Evolutionary conservation across 352 stramenopile species (phyloP).

Genomic region (Phytophthora tentaculata): DNA sequence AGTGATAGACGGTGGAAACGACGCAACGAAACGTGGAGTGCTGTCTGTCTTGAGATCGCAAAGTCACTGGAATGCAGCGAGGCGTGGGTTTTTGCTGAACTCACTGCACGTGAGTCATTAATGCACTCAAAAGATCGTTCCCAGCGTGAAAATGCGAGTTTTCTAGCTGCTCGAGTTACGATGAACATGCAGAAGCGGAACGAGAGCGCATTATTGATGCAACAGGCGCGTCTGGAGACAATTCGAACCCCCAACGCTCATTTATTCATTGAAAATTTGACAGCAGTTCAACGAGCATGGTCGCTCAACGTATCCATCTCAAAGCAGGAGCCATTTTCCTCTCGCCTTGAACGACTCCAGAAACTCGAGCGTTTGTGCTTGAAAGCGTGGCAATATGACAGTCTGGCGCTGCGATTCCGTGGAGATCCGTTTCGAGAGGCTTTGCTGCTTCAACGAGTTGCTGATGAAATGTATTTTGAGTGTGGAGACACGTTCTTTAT

Average conservation of each 20-base stretch:
- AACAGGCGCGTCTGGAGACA: conserved; percentile 42
- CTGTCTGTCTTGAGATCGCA: conserved; percentile 45
- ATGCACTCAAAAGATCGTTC: conserved; percentile 32
- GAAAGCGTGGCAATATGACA: conserved; percentile 62
- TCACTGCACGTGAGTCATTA: conserved; percentile 34
- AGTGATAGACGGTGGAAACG: conserved; percentile 14
- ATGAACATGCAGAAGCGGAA: conserved; percentile 29
- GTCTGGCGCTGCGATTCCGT: conserved; percentile 38
- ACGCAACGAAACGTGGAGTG: conserved; percentile 52
- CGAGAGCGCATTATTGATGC: conserved; percentile 31
- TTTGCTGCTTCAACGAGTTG: conserved; percentile 61
- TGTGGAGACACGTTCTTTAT: conserved; percentile 65
- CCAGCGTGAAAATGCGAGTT: conserved; percentile 35
- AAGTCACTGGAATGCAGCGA: conserved; percentile 44
- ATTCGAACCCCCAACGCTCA: not conserved
- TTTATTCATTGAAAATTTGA: conserved; percentile 35
- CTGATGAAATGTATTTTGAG: conserved; percentile 47
- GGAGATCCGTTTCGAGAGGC: conserved; percentile 60
- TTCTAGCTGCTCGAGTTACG: conserved; percentile 34
- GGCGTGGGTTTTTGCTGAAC: conserved; percentile 41
- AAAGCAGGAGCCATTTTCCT: conserved; percentile 45
- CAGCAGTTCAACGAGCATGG: conserved; percentile 45
- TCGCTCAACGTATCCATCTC: conserved; percentile 40
- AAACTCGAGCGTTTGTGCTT: conserved; percentile 75
- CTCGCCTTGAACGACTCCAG: conserved; percentile 45